Evolutionary conservation across 768 basidiomycete species (phyloP).

Genomic region (Russula ochroleuca): DNA sequence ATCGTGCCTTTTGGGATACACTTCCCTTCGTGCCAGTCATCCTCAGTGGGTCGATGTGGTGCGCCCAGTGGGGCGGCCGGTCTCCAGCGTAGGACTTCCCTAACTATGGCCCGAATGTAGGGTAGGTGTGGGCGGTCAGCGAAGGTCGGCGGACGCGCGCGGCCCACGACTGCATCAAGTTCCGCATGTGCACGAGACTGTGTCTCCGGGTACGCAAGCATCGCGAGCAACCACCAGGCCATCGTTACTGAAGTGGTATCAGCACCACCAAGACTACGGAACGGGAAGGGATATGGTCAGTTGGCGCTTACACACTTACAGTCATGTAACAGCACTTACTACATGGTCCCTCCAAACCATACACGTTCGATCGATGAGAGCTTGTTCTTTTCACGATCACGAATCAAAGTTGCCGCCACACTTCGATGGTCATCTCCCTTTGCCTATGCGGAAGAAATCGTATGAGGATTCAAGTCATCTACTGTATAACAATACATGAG

Average conservation of each 20-base stretch:
- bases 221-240: constrained; percentile 8
- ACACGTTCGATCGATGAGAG: constrained; percentile 1
- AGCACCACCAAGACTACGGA: neutral
- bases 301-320: neutral
- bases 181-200: constrained; percentile 14
- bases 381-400: neutral
- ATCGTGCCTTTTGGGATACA: constrained; percentile 33
- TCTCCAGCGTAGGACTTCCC: constrained; percentile 4
- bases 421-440: constrained; percentile 4
- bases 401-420: neutral
- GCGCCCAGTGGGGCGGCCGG: neutral
- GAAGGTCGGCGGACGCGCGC: constrained; percentile 1
- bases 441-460: neutral
- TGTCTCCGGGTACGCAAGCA: constrained; percentile 9
- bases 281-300: neutral
- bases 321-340: neutral
- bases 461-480: neutral
- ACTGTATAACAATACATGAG: neutral
- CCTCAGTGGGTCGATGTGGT: neutral
- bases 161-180: constrained; percentile 6
- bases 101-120: constrained; percentile 10
- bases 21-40: constrained; percentile 19
- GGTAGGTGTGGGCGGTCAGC: constrained; percentile 7
- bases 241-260: neutral
- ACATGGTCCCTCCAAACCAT: neutral